Percentiles rank a stretch among this genome's conserved stretches.
Conservation (phyloP, 768 basidiomycete species). For the Kondoa malvinella region DNA sequence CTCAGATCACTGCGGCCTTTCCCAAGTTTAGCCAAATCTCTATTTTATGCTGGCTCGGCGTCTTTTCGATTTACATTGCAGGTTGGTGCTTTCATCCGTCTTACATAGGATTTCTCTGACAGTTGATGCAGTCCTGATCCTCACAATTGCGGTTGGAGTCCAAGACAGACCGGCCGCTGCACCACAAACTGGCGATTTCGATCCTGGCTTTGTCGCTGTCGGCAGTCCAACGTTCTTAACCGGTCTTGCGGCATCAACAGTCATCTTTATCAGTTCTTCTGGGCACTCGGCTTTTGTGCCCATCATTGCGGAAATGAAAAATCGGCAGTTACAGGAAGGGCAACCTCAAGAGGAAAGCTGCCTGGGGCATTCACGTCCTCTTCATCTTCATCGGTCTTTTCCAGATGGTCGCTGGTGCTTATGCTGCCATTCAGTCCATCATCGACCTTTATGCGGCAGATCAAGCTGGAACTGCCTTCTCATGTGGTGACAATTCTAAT, state of each 20-base stretch:
- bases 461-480: constrained; percentile 10
- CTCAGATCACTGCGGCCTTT: background rate
- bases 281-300: constrained; percentile 23
- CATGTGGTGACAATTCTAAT: constrained; percentile 21
- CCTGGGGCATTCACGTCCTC: constrained; percentile 16
- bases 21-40: background rate
- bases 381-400: constrained; percentile 21
- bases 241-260: constrained; percentile 30
- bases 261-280: constrained; percentile 30
- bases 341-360: background rate
- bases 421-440: constrained; percentile 14
- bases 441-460: constrained; percentile 5
- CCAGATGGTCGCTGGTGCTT: constrained; percentile 23
- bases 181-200: constrained; percentile 23
- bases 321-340: constrained; percentile 21
- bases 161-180: constrained; percentile 26
- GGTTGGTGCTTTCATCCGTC: background rate
- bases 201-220: constrained; percentile 24
- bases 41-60: background rate
- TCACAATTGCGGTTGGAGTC: constrained; percentile 25
- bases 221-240: constrained; percentile 23
- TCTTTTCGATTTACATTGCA: background rate
- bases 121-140: constrained; percentile 23
- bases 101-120: background rate
- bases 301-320: constrained; percentile 32